Percentiles rank a stretch among this genome's conserved stretches.
These are phyloP conservation scores for Pythium volutum DNA, from an alignment of 352 stramenopile genomes.

Conservation along the genomic window DNA sequence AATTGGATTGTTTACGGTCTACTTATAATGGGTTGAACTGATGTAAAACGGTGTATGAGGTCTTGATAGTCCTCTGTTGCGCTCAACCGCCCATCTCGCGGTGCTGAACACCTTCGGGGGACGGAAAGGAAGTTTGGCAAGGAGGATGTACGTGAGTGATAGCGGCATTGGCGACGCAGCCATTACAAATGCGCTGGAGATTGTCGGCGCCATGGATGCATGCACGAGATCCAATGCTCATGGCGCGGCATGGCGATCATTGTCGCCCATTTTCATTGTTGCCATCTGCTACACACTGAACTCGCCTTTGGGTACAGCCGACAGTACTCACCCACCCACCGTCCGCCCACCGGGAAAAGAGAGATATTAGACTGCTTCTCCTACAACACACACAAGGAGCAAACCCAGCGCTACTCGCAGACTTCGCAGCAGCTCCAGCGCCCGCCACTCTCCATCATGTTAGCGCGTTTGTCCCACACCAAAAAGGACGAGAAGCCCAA, in stretches of 20 bases:
- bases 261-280: conserved; percentile 2
- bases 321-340: background rate
- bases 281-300: background rate
- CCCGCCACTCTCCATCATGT: background rate
- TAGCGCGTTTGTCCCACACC: background rate
- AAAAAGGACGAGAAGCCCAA: background rate
- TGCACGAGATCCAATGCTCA: background rate
- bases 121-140: no score
- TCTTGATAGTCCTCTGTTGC: no score
- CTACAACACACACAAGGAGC: background rate
- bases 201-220: background rate
- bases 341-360: background rate
- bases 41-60: background rate
- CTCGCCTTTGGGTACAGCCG: background rate
- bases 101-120: background rate
- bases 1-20: background rate
- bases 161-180: background rate
- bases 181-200: background rate
- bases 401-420: no score
- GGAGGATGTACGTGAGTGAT: no score
- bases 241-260: background rate
- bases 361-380: background rate
- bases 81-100: background rate
- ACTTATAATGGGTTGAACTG: background rate
- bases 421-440: background rate